phyloP scores from a whole-genome alignment of 208 protist genomes.

The Acanthamoeba culbertsoni region DNA sequence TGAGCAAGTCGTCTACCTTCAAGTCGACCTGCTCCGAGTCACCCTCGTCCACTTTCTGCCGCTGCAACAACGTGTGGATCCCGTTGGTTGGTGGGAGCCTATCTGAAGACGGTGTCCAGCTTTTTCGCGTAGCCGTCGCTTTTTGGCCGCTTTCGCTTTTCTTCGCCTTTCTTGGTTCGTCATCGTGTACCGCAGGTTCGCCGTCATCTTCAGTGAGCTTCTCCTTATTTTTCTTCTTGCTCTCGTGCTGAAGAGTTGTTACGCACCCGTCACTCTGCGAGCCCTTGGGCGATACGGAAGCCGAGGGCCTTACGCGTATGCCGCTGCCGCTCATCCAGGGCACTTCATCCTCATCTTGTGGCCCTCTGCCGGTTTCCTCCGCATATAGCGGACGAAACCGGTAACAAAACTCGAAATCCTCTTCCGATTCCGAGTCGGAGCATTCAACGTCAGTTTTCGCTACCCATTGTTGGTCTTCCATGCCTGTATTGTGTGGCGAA shows the following conservation, averaged over 20 bases:
- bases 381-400: not conserved
- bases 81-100: too few species aligned
- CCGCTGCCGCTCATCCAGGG: not conserved
- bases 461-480: too few species aligned
- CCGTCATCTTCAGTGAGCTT: too few species aligned
- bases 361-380: not conserved
- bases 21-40: not conserved
- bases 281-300: not conserved
- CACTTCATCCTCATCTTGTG: not conserved
- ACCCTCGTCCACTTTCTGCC: not conserved
- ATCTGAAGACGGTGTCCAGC: not conserved
- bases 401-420: not conserved
- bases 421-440: not conserved
- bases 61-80: too few species aligned
- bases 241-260: not conserved
- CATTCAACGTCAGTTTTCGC: too few species aligned
- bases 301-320: not conserved
- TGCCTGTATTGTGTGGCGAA: too few species aligned
- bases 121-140: not conserved
- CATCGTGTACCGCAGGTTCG: not conserved
- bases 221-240: too few species aligned
- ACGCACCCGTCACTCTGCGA: not conserved
- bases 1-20: not conserved
- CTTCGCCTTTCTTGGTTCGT: not conserved
- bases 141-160: not conserved